Evolutionary conservation across 2,329 filamentous ascomycete species (phyloP), one percentile per base, ranked within the genome.

Genomic region (Ilyonectria mors-panacis): DNA sequence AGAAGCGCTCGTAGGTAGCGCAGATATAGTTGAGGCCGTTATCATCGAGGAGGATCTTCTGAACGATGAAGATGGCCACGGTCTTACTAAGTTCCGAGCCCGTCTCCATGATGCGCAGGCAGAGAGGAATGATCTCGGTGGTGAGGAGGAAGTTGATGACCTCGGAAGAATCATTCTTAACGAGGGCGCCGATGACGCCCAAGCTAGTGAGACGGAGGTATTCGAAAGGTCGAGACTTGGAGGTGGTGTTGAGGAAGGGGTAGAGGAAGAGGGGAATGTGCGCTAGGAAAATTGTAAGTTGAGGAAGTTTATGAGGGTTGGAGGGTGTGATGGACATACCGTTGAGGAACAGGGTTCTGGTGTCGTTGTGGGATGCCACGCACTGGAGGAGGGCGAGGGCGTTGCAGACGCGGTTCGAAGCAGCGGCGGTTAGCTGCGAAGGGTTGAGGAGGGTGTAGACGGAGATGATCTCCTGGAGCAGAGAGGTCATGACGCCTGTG

Each of bases 111-210:
- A 99, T 99, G 68, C 96, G 92, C 50, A 99, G 91, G 81, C 96
- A 99, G 13, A 99, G 89, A 10, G 96, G 96, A 65, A 99, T 99
- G 74, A 99, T 99, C 83, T 99, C 96, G 33, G 96, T 99, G 1
- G 96, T 98, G 55, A 99, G 87, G 60, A 99, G 91, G 80, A 99
- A 99, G 85, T 98, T 98, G 85, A 99, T 99, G 67, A 98, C 96
- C 78, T 98, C 96, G 19, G 94, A 95, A 3, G 95, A 98, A 83
- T 99, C 96, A 78, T 99, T 99, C 88, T 99, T 99, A 67, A 99
- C 96, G 51, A 99, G 86, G 2, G 96, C 96, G 64, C 96, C 96
- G 73, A 99, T 98, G 33, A 99, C 96, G 60, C 96, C 96, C 23
- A 99, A 89, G 19, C 95, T 98, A 0, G 96, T 99, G 37, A 99